Base-by-base conservation (phyloP, 257 asterid genomes). In the Solanum habrochaites region DNA sequence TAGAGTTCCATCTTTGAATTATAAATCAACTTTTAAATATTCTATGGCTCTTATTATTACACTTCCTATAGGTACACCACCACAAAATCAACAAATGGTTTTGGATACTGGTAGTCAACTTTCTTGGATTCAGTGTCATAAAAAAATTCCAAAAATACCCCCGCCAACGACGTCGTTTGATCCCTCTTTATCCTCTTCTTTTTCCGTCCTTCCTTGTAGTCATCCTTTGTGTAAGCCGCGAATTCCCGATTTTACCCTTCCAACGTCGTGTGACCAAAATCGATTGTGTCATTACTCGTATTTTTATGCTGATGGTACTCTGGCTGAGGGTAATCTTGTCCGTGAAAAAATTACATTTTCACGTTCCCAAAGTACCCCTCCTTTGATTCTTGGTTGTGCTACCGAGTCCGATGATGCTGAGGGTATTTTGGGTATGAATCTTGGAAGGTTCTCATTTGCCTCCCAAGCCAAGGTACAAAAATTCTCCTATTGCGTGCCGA, bases 31-130 rank as follows among this genome's bases (percentile, higher is more conserved):
- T 0, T 92, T 96, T 89, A 93, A 92, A 86, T 94, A 95, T 88
- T 93, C 99, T 8, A 92, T 94, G 98, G 98, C 98, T 70, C 94
- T 94, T 88, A 90, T 95, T 25, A 94, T 94, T 9, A 91, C 95
- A 16, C 95, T 97, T 32, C 96, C 98, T 3, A 94, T 97, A 15
- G 99, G 98, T 12, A 95, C 98, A 66, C 99, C 98, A 62, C 96
- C 98, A 20, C 99, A 97, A 93, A 74, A 86, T 3, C 96, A 94
- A 86, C 92, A 90, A 25, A 94, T 95, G 98, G 98, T 95, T 6
- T 40, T 97, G 87, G 99, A 97, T 90, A 97, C 98, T 15, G 98
- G 99, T 25, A 94, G 98, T 92, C 98, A 97, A 90, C 97, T 97
- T 13, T 93, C 98, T 0, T 97, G 98, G 98, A 93, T 92, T 83